phyloP scores from a whole-genome alignment of 2,329 filamentous ascomycete genomes.

The Lecanicillium sp. region DNA sequence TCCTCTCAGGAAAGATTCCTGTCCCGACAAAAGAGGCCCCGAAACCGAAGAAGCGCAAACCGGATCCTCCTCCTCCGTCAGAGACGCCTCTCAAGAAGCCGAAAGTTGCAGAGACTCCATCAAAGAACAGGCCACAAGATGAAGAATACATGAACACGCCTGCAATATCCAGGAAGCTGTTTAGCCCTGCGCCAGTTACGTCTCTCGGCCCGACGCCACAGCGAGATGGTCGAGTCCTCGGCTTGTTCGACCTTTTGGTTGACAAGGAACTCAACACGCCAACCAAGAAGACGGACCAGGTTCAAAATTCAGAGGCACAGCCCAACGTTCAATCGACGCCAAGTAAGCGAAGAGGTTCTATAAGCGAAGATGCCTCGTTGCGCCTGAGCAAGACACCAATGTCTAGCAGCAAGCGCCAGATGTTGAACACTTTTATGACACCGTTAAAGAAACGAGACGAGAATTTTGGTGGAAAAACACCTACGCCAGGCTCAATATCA shows the following conservation, averaged over 20 bases:
- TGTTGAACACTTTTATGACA: slow-evolving; percentile 56
- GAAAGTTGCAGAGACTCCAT: slow-evolving; percentile 39
- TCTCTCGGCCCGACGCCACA: slow-evolving; percentile 73
- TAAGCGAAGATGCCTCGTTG: slow-evolving; percentile 19
- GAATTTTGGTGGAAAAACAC: slow-evolving; percentile 33
- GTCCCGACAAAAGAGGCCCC: slow-evolving; percentile 29
- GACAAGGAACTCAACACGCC: slow-evolving; percentile 42
- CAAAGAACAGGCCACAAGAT: slow-evolving; percentile 28
- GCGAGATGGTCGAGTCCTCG: slow-evolving; percentile 66
- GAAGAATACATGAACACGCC: slow-evolving; percentile 45
- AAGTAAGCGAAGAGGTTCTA: slow-evolving; percentile 29
- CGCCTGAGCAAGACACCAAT: slow-evolving; percentile 40
- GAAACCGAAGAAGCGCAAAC: slow-evolving; percentile 30
- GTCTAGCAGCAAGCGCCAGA: slow-evolving; percentile 50
- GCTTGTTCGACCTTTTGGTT: slow-evolving; percentile 64
- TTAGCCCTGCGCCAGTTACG: slow-evolving; percentile 49
- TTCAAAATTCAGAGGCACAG: slow-evolving; percentile 13
- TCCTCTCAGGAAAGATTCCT: slow-evolving; percentile 44
- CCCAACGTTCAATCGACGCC: slow-evolving; percentile 32
- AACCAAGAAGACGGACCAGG: slow-evolving; percentile 27
- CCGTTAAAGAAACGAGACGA: slow-evolving; percentile 45
- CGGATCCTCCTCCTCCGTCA: slow-evolving; percentile 21
- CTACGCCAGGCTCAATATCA: slow-evolving; percentile 43
- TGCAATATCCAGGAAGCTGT: slow-evolving; percentile 47
- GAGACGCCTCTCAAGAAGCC: slow-evolving; percentile 45